Evolutionary conservation across 2,329 filamentous ascomycete species (phyloP).

Genomic region (Xenoacremonium recifei): DNA sequence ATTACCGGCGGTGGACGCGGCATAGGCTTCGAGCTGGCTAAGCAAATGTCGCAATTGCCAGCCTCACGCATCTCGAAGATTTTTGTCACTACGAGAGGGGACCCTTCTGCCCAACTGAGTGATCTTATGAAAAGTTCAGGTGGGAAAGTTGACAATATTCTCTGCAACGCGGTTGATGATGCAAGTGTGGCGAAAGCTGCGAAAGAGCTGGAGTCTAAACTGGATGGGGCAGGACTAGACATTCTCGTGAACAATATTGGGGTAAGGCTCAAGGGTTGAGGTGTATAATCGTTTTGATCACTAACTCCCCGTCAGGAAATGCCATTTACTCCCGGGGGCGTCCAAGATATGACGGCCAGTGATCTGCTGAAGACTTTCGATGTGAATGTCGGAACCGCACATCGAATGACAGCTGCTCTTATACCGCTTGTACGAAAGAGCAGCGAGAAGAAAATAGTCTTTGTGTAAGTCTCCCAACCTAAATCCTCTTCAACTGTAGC

Average conservation of each 20-base stretch:
- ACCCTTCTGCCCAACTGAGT: neutral
- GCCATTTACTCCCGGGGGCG: neutral
- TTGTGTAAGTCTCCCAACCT: slow-evolving; percentile 32
- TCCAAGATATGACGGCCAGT: neutral
- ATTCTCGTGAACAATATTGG: slow-evolving; percentile 46
- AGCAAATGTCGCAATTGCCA: slow-evolving; percentile 3
- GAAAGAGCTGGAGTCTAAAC: slow-evolving; percentile 24
- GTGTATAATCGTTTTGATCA: slow-evolving; percentile 5
- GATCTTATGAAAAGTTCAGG: neutral
- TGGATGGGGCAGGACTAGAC: slow-evolving; percentile 40
- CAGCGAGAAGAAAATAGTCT: slow-evolving; percentile 39
- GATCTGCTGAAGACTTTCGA: slow-evolving; percentile 3
- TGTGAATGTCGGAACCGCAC: slow-evolving; percentile 8
- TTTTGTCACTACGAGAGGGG: slow-evolving; percentile 1
- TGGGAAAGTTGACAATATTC: slow-evolving; percentile 27
- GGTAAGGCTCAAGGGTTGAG: neutral
- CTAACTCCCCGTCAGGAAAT: neutral
- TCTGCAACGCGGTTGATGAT: slow-evolving; percentile 28
- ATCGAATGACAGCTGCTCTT: slow-evolving; percentile 31
- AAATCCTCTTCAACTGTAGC: too few species aligned
- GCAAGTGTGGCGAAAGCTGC: slow-evolving; percentile 32
- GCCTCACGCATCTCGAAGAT: slow-evolving; percentile 2
- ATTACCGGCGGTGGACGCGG: slow-evolving; percentile 3
- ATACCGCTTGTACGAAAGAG: slow-evolving; percentile 38
- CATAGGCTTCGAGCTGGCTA: slow-evolving; percentile 1